A percentile compares a stretch with the other conserved stretches of the same genome.
Conservation (phyloP, 129 eudicot species). For the Logfia minima region DNA sequence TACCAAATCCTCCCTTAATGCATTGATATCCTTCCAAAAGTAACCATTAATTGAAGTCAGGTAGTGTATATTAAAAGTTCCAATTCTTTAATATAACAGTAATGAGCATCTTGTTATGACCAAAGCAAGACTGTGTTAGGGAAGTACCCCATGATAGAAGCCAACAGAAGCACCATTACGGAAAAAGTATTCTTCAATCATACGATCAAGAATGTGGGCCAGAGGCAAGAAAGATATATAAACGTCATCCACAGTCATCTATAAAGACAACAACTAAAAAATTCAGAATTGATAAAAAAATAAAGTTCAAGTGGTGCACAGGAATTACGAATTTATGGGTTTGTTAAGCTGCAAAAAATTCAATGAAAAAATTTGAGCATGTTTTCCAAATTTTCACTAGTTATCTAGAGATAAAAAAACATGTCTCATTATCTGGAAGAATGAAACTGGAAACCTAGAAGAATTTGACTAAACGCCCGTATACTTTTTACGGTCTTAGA, state of each 20-base stretch:
- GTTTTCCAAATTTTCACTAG: too few relatives aligned
- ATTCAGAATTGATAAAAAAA: not conserved
- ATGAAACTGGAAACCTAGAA: too few relatives aligned
- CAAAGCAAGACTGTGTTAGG: not conserved
- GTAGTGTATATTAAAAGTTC: not conserved
- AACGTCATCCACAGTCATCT: slow-evolving; percentile 95
- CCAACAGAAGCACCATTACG: slow-evolving; percentile 96
- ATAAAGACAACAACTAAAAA: not conserved
- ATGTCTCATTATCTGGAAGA: too few relatives aligned
- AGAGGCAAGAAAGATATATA: slow-evolving; percentile 91
- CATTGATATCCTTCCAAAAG: slow-evolving; percentile 66
- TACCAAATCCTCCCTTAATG: slow-evolving; percentile 67
- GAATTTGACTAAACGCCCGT: not conserved
- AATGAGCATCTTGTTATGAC: not conserved
- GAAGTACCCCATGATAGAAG: slow-evolving; percentile 85
- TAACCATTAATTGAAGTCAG: not conserved
- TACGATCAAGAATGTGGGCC: slow-evolving; percentile 95
- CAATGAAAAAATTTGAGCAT: too few relatives aligned
- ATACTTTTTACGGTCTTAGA: not conserved
- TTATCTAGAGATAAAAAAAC: too few relatives aligned
- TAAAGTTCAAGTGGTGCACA: not conserved
- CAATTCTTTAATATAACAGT: not conserved
- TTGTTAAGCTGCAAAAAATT: too few relatives aligned
- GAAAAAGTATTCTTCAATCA: slow-evolving; percentile 88
- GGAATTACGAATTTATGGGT: too few relatives aligned